These are phyloP conservation scores for Aspergillus fischeri DNA, from an alignment of 2,329 filamentous ascomycete genomes.

Conservation along the genomic window DNA sequence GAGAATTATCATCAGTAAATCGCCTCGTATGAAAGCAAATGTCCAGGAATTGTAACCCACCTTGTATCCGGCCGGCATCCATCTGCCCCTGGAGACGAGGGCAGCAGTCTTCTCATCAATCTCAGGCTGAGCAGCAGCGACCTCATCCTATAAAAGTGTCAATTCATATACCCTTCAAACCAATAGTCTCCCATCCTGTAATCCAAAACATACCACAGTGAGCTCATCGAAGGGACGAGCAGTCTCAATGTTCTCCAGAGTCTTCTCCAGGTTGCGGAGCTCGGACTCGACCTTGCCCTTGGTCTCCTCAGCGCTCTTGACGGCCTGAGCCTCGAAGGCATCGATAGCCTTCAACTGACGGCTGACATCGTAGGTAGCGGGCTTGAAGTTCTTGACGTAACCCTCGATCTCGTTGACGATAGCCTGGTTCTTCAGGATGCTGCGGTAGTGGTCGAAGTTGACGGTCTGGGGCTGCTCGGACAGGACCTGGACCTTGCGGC, in stretches of 20 bases:
- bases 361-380: slow-evolving; percentile 82
- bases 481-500: slow-evolving; percentile 83
- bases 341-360: slow-evolving; percentile 98
- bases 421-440: slow-evolving; percentile 89
- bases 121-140: slow-evolving; percentile 87
- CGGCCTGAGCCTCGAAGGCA: slow-evolving; percentile 91
- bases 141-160: slow-evolving; percentile 67
- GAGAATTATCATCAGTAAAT: slow-evolving; percentile 8
- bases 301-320: slow-evolving; percentile 95
- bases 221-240: slow-evolving; percentile 94
- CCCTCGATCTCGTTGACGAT: slow-evolving; percentile 96
- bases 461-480: slow-evolving; percentile 79
- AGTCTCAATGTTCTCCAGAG: slow-evolving; percentile 93
- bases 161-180: slow-evolving; percentile 1
- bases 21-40: not conserved
- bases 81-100: slow-evolving; percentile 96
- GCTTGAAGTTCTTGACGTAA: slow-evolving; percentile 88
- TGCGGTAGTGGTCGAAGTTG: slow-evolving; percentile 92
- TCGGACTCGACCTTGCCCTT: slow-evolving; percentile 95
- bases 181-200: not conserved
- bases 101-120: slow-evolving; percentile 96
- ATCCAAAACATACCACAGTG: slow-evolving; percentile 71
- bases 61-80: slow-evolving; percentile 98
- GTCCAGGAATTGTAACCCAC: slow-evolving; percentile 50
- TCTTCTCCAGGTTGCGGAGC: slow-evolving; percentile 89